Percentiles rank a stretch among this genome's conserved stretches.
Conservation (phyloP, 2,329 filamentous ascomycete genomes). For the Aureobasidium musti region DNA sequence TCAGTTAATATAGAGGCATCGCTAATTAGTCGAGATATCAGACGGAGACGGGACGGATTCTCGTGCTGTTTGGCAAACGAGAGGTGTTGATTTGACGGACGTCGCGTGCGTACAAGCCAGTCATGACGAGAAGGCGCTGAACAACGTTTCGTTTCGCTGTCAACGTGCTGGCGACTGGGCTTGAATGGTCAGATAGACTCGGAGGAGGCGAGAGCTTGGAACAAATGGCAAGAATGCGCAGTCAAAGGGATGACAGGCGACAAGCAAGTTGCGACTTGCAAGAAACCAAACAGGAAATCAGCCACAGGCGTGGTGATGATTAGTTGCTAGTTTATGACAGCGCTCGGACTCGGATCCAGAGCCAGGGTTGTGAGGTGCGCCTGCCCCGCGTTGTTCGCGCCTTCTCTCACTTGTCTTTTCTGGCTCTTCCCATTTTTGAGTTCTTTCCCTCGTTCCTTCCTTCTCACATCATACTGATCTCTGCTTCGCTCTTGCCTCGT, state of each 20-base stretch:
- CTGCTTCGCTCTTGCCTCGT: constrained; percentile 16
- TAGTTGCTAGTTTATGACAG: constrained; percentile 22
- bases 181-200: constrained; percentile 11
- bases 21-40: constrained; percentile 23
- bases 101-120: constrained; percentile 18
- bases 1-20: constrained; percentile 10
- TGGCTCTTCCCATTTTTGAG: constrained; percentile 19
- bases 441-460: constrained; percentile 37
- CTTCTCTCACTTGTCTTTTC: constrained; percentile 13
- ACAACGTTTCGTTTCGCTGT: constrained; percentile 22
- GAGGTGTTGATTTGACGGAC: constrained; percentile 14
- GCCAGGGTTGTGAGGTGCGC: constrained; percentile 14
- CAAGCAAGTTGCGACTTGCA: constrained; percentile 28
- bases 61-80: constrained; percentile 19
- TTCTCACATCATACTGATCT: constrained; percentile 33
- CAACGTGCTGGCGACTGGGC: constrained; percentile 25
- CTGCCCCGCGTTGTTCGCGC: constrained; percentile 17
- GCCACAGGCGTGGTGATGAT: constrained; percentile 23
- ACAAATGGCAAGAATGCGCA: constrained; percentile 3
- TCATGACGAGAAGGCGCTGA: constrained; percentile 26
- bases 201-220: neutral
- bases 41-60: constrained; percentile 14
- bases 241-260: constrained; percentile 6
- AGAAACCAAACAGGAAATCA: constrained; percentile 26
- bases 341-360: constrained; percentile 14